These are phyloP conservation scores for Gymnopus androsaceus DNA, from an alignment of 1,284 basidiomycete species.

Conservation along the genomic window DNA sequence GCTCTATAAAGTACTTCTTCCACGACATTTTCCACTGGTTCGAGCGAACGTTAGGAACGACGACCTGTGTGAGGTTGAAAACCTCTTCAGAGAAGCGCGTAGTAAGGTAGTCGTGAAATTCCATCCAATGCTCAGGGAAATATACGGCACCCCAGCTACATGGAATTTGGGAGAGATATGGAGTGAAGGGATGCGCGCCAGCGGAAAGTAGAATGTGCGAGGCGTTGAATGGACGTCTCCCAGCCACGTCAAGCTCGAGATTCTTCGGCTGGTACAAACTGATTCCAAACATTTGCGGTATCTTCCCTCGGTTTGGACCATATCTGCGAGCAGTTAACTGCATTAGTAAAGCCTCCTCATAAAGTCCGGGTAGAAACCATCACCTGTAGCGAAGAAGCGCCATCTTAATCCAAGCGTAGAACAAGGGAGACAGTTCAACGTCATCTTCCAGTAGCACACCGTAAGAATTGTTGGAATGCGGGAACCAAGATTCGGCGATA, in stretches of 20 bases:
- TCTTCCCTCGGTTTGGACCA: constrained; percentile 38
- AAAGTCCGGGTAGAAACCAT: constrained; percentile 2
- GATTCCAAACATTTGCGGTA: constrained; percentile 66
- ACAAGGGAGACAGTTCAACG: constrained; percentile 78
- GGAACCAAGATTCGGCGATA: constrained; percentile 87
- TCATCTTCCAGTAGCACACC: constrained; percentile 83
- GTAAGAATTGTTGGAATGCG: constrained; percentile 68
- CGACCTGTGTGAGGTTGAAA: constrained; percentile 42
- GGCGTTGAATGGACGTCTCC: constrained; percentile 69
- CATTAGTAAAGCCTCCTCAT: neutral
- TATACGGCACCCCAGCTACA: constrained; percentile 91
- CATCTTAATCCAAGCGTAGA: constrained; percentile 84
- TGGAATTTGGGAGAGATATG: constrained; percentile 81
- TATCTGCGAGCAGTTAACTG: constrained; percentile 47
- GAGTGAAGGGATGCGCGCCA: constrained; percentile 51
- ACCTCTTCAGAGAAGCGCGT: constrained; percentile 57
- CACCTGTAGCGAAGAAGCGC: constrained; percentile 72
- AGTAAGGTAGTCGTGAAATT: constrained; percentile 77
- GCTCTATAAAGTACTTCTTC: constrained; percentile 87
- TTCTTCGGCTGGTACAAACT: constrained; percentile 84
- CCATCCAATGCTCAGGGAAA: constrained; percentile 83
- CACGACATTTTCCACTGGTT: constrained; percentile 80
- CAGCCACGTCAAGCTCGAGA: constrained; percentile 69
- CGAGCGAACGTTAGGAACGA: constrained; percentile 75
- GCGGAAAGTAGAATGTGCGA: constrained; percentile 52